Conservation (phyloP, 352 stramenopile species). For the Saprolegnia diclina region DNA sequence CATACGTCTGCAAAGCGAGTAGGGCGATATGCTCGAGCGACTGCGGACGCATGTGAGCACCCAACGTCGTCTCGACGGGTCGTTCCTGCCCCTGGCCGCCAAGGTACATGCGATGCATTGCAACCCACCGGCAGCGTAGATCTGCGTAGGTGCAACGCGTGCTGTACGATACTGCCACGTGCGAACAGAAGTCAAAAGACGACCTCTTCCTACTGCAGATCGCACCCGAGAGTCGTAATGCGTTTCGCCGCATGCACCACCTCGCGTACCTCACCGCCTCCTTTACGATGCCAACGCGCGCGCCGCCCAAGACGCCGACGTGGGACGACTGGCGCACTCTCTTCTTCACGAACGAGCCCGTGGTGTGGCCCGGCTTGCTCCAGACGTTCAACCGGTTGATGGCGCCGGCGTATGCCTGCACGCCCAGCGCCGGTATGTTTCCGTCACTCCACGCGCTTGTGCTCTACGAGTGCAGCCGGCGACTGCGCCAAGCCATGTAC, state of each 20-base stretch:
- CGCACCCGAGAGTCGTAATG: slow-evolving; percentile 35
- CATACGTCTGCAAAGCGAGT: slow-evolving; percentile 11
- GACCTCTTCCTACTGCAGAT: slow-evolving; percentile 53
- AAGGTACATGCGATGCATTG: too few species aligned
- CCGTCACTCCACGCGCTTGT: slow-evolving; percentile 47
- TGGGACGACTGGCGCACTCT: not conserved
- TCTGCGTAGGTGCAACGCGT: not conserved
- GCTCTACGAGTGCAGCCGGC: slow-evolving; percentile 58
- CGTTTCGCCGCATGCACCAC: slow-evolving; percentile 64
- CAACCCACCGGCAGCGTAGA: too few species aligned
- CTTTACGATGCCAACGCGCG: not conserved
- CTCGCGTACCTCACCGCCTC: slow-evolving; percentile 53
- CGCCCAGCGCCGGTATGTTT: slow-evolving; percentile 33
- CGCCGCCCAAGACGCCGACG: slow-evolving; percentile 23
- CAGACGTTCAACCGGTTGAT: slow-evolving; percentile 52
- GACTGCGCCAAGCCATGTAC: slow-evolving; percentile 45
- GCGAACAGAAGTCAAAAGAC: slow-evolving; percentile 29
- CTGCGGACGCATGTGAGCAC: slow-evolving; percentile 32
- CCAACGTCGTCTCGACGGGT: slow-evolving; percentile 66
- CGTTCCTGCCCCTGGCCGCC: slow-evolving; percentile 49
- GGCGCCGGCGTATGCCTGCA: slow-evolving; percentile 30
- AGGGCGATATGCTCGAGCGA: slow-evolving; percentile 19
- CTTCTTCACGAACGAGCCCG: slow-evolving; percentile 37
- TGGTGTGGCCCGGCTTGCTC: slow-evolving; percentile 67
- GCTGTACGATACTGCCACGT: not conserved